Conservation (phyloP, 176 grass and related monocot genomes). For the Hsuehochloa calcarea region DNA sequence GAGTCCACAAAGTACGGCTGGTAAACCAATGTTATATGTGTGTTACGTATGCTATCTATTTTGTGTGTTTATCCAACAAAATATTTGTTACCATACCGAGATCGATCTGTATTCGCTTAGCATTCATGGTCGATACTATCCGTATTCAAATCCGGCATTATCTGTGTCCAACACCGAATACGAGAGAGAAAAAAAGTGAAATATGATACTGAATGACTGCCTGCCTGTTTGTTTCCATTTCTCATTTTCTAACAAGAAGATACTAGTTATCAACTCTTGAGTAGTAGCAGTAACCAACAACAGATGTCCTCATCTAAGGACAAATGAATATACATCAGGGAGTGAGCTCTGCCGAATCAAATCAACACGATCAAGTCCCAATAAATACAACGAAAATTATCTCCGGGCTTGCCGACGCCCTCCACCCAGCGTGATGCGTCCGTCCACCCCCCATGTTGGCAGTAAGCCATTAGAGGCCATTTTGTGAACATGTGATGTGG, state of each 20-base stretch:
- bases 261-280: background rate
- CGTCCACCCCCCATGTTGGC: background rate
- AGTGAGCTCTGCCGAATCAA: background rate
- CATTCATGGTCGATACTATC: too few species aligned
- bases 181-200: too few species aligned
- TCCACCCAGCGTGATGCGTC: background rate
- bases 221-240: background rate
- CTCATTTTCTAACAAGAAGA: background rate
- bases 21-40: too few species aligned
- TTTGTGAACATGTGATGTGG: background rate
- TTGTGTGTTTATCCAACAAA: too few species aligned
- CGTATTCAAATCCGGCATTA: too few species aligned
- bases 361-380: background rate
- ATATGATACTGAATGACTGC: too few species aligned
- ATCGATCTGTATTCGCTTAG: too few species aligned
- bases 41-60: too few species aligned
- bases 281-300: background rate
- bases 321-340: background rate
- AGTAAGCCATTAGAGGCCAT: background rate
- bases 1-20: too few species aligned
- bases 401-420: background rate
- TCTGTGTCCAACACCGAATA: too few species aligned
- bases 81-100: too few species aligned
- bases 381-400: conserved; percentile 12
- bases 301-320: background rate